Evolutionary conservation across 2,329 filamentous ascomycete genomes (phyloP).

Genomic region (Purpureocillium lavendulum): DNA sequence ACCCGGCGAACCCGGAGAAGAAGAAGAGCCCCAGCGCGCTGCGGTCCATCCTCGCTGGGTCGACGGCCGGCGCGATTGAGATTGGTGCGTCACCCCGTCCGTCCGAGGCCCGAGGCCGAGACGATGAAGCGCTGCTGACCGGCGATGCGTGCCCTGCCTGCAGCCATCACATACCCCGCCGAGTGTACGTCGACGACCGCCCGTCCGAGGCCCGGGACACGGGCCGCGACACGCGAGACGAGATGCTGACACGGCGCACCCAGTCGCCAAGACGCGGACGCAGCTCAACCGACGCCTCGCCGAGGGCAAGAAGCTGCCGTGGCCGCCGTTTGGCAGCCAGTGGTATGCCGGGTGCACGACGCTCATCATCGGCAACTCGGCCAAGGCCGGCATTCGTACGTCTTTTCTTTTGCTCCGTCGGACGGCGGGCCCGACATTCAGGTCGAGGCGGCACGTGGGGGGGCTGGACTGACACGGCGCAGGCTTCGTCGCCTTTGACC

Average conservation of each 20-base stretch:
- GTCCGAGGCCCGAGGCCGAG: no score
- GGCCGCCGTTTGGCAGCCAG: slow-evolving; percentile 85
- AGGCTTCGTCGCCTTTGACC: slow-evolving; percentile 87
- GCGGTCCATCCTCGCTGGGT: slow-evolving; percentile 85
- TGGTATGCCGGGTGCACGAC: slow-evolving; percentile 99
- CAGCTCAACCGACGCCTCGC: slow-evolving; percentile 83
- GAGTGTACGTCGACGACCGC: slow-evolving; percentile 56
- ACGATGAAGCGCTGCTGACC: slow-evolving; percentile 13
- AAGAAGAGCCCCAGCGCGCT: slow-evolving; percentile 62
- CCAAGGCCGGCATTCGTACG: slow-evolving; percentile 91
- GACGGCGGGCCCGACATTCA: not conserved
- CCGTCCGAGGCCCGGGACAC: no score
- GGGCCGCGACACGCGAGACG: not conserved
- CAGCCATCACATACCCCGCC: slow-evolving; percentile 83
- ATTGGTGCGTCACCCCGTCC: slow-evolving; percentile 52
- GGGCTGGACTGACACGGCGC: slow-evolving; percentile 9
- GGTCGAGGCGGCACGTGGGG: not conserved
- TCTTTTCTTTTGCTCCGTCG: slow-evolving; percentile 9
- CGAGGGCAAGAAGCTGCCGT: slow-evolving; percentile 79
- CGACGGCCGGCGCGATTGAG: slow-evolving; percentile 88
- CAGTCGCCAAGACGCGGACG: slow-evolving; percentile 88
- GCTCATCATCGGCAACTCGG: slow-evolving; percentile 89
- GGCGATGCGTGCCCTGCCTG: not conserved
- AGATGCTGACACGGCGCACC: slow-evolving; percentile 3
- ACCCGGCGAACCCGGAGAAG: slow-evolving; percentile 13